Base-by-base conservation (phyloP, 1,284 basidiomycete species). In the Tilletia indica region DNA sequence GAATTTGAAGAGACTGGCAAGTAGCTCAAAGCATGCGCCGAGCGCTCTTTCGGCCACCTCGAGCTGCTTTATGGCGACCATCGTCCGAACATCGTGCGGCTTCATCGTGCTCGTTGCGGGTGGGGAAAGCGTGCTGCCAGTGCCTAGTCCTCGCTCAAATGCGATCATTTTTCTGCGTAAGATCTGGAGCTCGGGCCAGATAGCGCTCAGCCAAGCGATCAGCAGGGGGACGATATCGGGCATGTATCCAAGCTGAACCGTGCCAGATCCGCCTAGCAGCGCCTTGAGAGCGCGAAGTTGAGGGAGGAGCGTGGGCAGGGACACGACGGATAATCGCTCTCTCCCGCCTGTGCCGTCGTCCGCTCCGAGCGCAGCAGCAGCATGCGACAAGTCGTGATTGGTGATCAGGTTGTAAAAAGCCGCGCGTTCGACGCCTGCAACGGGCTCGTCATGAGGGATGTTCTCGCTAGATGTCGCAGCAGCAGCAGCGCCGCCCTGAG, bases 1-100 rank as follows among this genome's bases (percentile, higher is more conserved):
- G 68, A 81, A 84, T 71, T 83, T 84, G 74, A 82, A 73, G 12
- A 81, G 78, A 36, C 76, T 73, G 6, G 77, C 76, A 34, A 82
- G 69, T 19, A 84, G 71, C 31, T 77, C 72, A n/a, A 84, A 67
- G 51, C 76, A 74, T 0, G 74, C 67, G 38, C 78, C 74, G 11
- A 82, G 69, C 31, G 75, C 76, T 54, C 78, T 71, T 70, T 84
- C 82, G 6, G 38, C 36, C 11, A 68, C 47, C 69, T 61, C 34
- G n/a, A 31, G 76, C 71, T 39, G 61, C 61, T 64, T 64, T 25
- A 38, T 38, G 36, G 61, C 66, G 42, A 67, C 66, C 11, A 47
- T 25, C 4, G 39, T 3, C 5, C 42, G 66, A 9, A 48, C 25
- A 25, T 45, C 39, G 4, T 45, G 19, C 19, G 45, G 42, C 38